phyloP scores from a whole-genome alignment of 2,329 filamentous ascomycete species.

The Teratosphaeria destructans region DNA sequence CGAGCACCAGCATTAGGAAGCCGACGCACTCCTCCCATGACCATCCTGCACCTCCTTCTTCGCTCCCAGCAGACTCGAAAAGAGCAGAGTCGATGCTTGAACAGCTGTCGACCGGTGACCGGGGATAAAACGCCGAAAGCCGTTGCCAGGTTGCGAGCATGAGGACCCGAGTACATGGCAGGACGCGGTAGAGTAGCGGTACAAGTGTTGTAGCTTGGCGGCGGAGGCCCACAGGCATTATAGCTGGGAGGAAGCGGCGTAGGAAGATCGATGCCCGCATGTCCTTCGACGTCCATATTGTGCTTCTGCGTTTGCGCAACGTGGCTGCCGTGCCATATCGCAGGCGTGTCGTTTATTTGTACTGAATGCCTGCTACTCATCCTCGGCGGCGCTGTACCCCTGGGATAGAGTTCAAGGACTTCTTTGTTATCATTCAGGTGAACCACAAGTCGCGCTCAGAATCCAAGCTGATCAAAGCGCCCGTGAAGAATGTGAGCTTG shows the following conservation, averaged over 20 bases:
- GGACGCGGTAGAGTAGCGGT: neutral
- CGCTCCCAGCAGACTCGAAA: neutral
- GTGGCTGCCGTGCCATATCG: neutral
- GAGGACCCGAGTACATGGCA: neutral
- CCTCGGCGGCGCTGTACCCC: neutral
- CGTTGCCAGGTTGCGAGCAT: neutral
- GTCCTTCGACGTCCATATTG: neutral
- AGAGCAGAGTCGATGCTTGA: neutral
- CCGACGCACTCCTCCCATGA: neutral
- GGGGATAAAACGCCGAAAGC: neutral
- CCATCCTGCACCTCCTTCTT: neutral
- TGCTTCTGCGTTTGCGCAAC: neutral
- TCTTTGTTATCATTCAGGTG: neutral
- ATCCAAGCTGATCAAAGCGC: neutral
- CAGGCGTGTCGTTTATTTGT: neutral
- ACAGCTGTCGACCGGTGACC: neutral
- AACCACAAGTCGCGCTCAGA: neutral
- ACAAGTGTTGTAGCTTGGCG: neutral
- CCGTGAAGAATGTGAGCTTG: neutral
- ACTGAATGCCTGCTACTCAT: neutral
- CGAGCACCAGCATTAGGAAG: neutral
- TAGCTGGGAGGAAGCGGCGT: neutral
- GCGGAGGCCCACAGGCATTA: neutral
- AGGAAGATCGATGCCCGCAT: neutral
- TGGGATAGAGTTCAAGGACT: neutral